Evolutionary conservation across 805 yeast species (phyloP), one percentile per base, ranked within the genome.

Genomic region (Tetrapisispora pingtungensis): DNA sequence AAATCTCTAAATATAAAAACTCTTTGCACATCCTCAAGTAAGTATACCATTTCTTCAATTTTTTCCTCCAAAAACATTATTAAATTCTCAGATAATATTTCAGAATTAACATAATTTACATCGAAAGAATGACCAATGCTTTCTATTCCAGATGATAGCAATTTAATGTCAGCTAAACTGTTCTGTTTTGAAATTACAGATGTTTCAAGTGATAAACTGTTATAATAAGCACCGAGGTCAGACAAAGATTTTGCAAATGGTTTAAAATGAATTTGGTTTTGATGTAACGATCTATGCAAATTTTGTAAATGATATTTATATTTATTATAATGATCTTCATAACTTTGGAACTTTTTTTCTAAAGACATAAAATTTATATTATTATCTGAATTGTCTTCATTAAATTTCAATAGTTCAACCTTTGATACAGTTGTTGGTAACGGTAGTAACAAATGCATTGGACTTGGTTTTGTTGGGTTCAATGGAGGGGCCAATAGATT

Each of bases 91-190:
- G 64, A 61, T 35, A 71, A 50, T 22, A 69, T 67, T 46, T 71
- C 74, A 8, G 71, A 59, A 18, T 78, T 74, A 17, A 80, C 73
- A 48, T 75, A 79, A 33, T 74, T 77, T 33, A 80, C 74, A 61
- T 93, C 97, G 49, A 85, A 80, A 1, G 88, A 82, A 56, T 84
- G 88, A 1, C 97, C 97, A 26, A 87, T 76, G 49, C 79, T 78
- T 58, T 93, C 97, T 58, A 53, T 78, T 68, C 49, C 78, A 66
- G n/a, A 78, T 58, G 49, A 77, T 59, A 56, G 70, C 71, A 38
- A 68, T 46, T 65, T 73, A 19, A 51, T 46, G 22, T 34, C 41
- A 20, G 44, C 46, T 19, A 41, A n/a, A 7, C 43, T 40, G 3
- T 15, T 77, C 60, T 43, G 78, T 80, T 3, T 78, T 71, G 49